Percentiles rank a stretch among this genome's conserved stretches.
Evolutionary conservation across 805 yeast species (phyloP).

Genomic region (Nakazawaea sp.): DNA sequence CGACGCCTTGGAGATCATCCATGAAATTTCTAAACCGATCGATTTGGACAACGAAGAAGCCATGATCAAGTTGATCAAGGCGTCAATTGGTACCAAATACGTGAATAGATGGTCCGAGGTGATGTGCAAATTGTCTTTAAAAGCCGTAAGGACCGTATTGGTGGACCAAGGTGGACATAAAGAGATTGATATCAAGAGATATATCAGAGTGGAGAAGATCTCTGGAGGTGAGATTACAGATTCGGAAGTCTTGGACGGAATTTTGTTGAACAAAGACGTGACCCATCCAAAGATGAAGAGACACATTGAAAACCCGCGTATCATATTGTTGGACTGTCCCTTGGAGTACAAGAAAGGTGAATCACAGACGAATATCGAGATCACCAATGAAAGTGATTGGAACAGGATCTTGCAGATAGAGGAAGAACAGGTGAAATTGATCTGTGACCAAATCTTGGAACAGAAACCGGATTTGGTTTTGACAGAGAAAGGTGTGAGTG

Average conservation of each 20-base stretch:
- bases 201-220: conserved; percentile 88
- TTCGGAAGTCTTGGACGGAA: conserved; percentile 82
- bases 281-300: conserved; percentile 99
- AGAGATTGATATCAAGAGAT: conserved; percentile 91
- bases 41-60: conserved; percentile 81
- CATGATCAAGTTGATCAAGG: conserved; percentile 77
- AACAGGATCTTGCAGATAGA: conserved; percentile 90
- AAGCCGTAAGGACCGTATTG: conserved; percentile 81
- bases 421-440: conserved; percentile 87
- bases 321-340: conserved; percentile 90
- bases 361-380: conserved; percentile 96
- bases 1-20: conserved; percentile 86
- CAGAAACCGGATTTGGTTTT: conserved; percentile 91
- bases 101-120: conserved; percentile 83
- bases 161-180: conserved; percentile 53
- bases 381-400: conserved; percentile 96
- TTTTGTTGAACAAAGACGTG: conserved; percentile 90
- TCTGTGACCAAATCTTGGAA: conserved; percentile 80
- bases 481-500: conserved; percentile 97
- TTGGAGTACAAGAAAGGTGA: conserved; percentile 98
- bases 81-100: conserved; percentile 95
- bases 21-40: conserved; percentile 75
- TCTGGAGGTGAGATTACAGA: conserved; percentile 98
- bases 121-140: conserved; percentile 85
- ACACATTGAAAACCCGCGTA: conserved; percentile 78